These are phyloP conservation scores for Eruca vesicaria DNA, from an alignment of 441 rosid species.

Conservation along the genomic window DNA sequence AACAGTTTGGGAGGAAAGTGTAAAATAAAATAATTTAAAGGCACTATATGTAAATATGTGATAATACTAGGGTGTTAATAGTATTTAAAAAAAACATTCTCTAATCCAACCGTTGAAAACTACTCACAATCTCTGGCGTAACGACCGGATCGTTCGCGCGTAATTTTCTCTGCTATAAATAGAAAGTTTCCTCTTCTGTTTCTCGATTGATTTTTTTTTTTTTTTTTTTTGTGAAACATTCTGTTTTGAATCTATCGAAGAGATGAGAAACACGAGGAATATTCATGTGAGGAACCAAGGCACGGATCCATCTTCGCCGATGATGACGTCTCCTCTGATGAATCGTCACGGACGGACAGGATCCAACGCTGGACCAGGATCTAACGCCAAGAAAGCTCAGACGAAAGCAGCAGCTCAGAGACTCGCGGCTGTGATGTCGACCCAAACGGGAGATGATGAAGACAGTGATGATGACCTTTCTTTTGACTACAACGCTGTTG, in stretches of 20 bases:
- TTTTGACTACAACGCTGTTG: constrained; percentile 35
- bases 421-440: constrained; percentile 91
- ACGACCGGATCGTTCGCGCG: constrained; percentile 46
- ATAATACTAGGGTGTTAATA: no score
- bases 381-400: constrained; percentile 62
- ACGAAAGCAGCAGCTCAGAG: constrained; percentile 91
- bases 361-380: constrained; percentile 39
- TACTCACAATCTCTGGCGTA: neutral
- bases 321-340: constrained; percentile 42
- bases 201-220: constrained; percentile 9
- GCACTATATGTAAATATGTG: no score
- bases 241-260: constrained; percentile 6
- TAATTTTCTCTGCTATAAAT: constrained; percentile 22
- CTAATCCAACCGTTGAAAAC: constrained; percentile 37
- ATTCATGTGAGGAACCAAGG: constrained; percentile 46
- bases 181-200: constrained; percentile 3
- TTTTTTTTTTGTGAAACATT: neutral
- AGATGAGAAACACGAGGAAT: constrained; percentile 64
- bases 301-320: constrained; percentile 48
- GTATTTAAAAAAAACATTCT: no score
- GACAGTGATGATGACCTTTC: constrained; percentile 65
- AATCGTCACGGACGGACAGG: constrained; percentile 62
- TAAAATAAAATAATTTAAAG: no score
- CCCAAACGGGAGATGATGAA: constrained; percentile 51
- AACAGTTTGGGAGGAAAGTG: no score